Conservation (phyloP, 1,284 basidiomycete genomes). For the Ganoderma multipileum region DNA sequence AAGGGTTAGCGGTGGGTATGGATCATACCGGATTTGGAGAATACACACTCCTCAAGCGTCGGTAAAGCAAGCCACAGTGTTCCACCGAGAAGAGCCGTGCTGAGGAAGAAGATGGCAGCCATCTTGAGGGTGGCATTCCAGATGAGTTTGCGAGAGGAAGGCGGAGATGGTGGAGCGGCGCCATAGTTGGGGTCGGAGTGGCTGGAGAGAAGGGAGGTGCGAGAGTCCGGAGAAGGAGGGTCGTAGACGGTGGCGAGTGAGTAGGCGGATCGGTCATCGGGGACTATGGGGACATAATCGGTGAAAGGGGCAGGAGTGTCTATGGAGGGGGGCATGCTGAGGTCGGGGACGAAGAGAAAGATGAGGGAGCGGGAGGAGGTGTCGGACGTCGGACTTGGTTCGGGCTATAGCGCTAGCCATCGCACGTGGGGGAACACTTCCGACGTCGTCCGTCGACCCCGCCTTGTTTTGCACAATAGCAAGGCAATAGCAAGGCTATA, state of each 20-base stretch:
- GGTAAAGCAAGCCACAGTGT: conserved; percentile 84
- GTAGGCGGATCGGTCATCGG: conserved; percentile 63
- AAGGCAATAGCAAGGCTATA: too few species aligned
- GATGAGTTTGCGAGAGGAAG: conserved; percentile 59
- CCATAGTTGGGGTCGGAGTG: conserved; percentile 56
- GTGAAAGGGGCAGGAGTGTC: conserved; percentile 27
- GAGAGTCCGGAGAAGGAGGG: conserved; percentile 43
- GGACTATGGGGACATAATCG: conserved; percentile 24
- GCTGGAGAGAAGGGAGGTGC: conserved; percentile 44
- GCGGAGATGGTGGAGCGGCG: conserved; percentile 51
- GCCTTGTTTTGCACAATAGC: too few species aligned
- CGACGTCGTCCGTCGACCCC: too few species aligned
- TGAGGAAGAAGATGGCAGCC: conserved; percentile 75
- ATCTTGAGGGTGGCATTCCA: conserved; percentile 86
- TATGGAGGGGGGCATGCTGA: conserved; percentile 11
- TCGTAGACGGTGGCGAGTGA: conserved; percentile 64
- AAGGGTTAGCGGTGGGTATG: conserved; percentile 6
- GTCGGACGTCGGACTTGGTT: not conserved
- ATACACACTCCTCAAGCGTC: conserved; percentile 69
- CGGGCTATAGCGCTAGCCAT: not conserved
- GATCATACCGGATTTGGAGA: conserved; percentile 40
- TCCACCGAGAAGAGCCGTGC: conserved; percentile 73
- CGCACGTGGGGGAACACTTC: not conserved
- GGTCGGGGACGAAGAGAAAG: conserved; percentile 6
- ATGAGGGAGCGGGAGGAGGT: conserved; percentile 4